Conservation (phyloP, 306 rosid species). For the Citrullus colocynthis region DNA sequence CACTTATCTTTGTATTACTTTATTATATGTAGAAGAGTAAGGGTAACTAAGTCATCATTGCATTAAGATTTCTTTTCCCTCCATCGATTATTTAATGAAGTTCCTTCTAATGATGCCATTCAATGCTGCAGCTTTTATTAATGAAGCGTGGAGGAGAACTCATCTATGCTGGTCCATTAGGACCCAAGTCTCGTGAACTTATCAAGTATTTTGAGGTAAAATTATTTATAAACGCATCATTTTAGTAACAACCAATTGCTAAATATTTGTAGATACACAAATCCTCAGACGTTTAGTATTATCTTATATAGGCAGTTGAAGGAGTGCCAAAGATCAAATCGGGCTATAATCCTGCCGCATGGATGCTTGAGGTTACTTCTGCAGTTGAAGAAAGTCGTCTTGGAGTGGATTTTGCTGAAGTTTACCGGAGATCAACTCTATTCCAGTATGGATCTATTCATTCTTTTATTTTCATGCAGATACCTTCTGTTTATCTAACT, state of each 20-base stretch:
- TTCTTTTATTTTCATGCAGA: conserved; percentile 1
- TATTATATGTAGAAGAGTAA: neutral
- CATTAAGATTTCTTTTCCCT: neutral
- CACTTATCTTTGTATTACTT: neutral
- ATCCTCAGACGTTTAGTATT: conserved; percentile 11
- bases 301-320: conserved; percentile 52
- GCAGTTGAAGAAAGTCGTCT: conserved; percentile 67
- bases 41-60: neutral
- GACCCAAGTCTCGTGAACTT: conserved; percentile 75
- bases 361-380: conserved; percentile 95
- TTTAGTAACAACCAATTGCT: conserved; percentile 6
- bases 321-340: conserved; percentile 67
- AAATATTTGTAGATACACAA: neutral
- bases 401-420: conserved; percentile 83
- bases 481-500: conserved; percentile 11
- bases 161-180: conserved; percentile 97
- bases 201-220: conserved; percentile 83
- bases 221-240: conserved; percentile 11
- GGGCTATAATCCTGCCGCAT: conserved; percentile 88
- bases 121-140: conserved; percentile 57
- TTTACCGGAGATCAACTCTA: conserved; percentile 65
- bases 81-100: neutral
- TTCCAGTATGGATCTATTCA: conserved; percentile 46
- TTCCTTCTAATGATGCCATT: neutral
- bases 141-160: conserved; percentile 99